Base-by-base conservation (phyloP, 345 rosid genomes). In the Trapa bicornis region DNA sequence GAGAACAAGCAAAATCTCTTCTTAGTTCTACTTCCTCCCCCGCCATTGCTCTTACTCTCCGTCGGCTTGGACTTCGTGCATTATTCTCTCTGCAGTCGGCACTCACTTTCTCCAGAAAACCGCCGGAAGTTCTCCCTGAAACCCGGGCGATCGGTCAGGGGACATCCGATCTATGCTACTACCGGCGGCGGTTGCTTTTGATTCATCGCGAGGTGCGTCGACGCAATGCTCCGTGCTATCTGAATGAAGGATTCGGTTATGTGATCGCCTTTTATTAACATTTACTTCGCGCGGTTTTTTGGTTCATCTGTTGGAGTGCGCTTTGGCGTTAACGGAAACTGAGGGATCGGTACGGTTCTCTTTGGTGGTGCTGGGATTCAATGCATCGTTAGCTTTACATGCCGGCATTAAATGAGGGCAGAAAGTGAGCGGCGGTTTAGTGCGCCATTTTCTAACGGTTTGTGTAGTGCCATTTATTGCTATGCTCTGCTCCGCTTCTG, bases 301-400 rank as follows among this genome's bases (percentile, higher is more conserved):
- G 1, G 13, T 45, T 33, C 14, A 12, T n/a, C 6, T 35, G 6
- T n/a, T 45, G 48, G 22, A 15, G 53, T 42, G 67, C 16, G 11
- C 13, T 29, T n/a, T 12, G 71, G 61, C 35, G 61, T 66, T 22
- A 35, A 50, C 68, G 68, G 67, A 42, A 47, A 22, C 71, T 63
- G 47, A 68, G 74, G 67, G 84, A 80, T 81, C 83, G 75, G 79
- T 84, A 70, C 76, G 62, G 37, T 75, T 14, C 50, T 37, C 64
- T 64, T 57, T 67, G 79, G 85, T 88, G 82, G 80, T 80, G 81
- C 64, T 61, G 42, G 12, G 56, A 67, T 80, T 80, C 67, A 67
- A 35, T 68, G 68, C 38, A 35, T 35, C 3, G 3, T 75, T 70
- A 35, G 61, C 45, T 72, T 73, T 22, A 50, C 65, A 68, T 60